These are phyloP conservation scores for Dioscorea zingiberensis DNA, from an alignment of 106 monocot species.

Conservation along the genomic window DNA sequence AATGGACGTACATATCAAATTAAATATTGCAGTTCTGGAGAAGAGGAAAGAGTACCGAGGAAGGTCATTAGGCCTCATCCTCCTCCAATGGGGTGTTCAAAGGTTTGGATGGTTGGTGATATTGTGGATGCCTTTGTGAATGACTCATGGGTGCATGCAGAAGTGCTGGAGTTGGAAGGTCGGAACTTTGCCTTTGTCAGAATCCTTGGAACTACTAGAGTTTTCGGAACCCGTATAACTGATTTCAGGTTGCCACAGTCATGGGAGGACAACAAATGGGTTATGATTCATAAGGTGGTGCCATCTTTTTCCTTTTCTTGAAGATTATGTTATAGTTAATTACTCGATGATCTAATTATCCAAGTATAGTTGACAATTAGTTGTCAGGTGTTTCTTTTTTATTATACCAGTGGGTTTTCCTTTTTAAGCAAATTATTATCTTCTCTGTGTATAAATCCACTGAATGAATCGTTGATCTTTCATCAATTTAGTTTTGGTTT, in stretches of 20 bases:
- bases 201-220: slow-evolving; percentile 14
- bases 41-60: slow-evolving; percentile 23
- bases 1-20: slow-evolving; percentile 7
- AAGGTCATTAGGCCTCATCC: slow-evolving; percentile 43
- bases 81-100: slow-evolving; percentile 4
- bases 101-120: slow-evolving; percentile 27
- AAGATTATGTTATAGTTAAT: background rate
- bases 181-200: slow-evolving; percentile 8
- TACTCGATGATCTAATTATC: too few relatives aligned
- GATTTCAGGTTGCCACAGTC: slow-evolving; percentile 11
- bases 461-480: too few relatives aligned
- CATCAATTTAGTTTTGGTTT: too few relatives aligned
- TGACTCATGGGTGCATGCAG: slow-evolving; percentile 39
- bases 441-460: too few relatives aligned
- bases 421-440: too few relatives aligned
- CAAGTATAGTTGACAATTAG: too few relatives aligned
- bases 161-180: slow-evolving; percentile 6
- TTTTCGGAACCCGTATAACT: background rate
- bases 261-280: slow-evolving; percentile 16
- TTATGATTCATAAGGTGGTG: slow-evolving; percentile 24
- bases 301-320: background rate
- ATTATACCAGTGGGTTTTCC: too few relatives aligned
- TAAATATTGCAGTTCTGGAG: background rate
- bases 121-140: slow-evolving; percentile 35
- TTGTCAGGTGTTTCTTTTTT: too few relatives aligned